Base-by-base conservation (phyloP, 2,329 filamentous ascomycete genomes). In the Xylariaceae sp. region DNA sequence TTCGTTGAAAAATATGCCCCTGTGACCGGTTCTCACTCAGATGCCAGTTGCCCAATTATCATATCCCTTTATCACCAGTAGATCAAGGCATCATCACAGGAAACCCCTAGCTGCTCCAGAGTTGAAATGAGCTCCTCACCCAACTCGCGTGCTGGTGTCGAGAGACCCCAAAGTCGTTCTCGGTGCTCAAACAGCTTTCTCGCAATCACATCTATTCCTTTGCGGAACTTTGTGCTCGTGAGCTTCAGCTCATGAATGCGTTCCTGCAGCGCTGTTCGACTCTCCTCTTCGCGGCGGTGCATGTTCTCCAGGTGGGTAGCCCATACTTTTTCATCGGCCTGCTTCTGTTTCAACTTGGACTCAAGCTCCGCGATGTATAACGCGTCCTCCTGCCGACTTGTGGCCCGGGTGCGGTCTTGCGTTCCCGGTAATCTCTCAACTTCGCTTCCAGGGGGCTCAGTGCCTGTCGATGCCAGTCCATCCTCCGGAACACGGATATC, bases 291-390 rank as follows among this genome's bases (percentile, higher is more conserved):
- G 36, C 18, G 30, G 36, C 26, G 19, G 7, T 47, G 29, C n/a
- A 53, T 9, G 16, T 19, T 42, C 51, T 51, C 40, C 10, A 54
- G 19, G 19, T 36, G 37, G n/a, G 39, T 22, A n/a, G 19, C 51
- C 47, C 47, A 44, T 47, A 37, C 42, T 30, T 54, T 46, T 30
- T 54, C 48, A n/a, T 57, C 36, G 19, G 39, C 44, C 41, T 57
- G 36, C 41, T 43, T 47, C 49, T 47, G 36, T 21, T 42, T 49
- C 29, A 51, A 3, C 34, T 48, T 50, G 1, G 49, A 21, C 26
- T 58, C 46, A 16, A 56, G 56, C 34, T 53, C 48, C 9, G 45
- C 43, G 7, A 55, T 50, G n/a, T 53, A 58, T 34, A 34, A 19
- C 22, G n/a, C n/a, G 15, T 51, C 51, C 29, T 44, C 39, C 26